Evolutionary conservation across 2,329 filamentous ascomycete species (phyloP), one percentile per base, ranked within the genome.

Genomic region (Penicillium sp.): DNA sequence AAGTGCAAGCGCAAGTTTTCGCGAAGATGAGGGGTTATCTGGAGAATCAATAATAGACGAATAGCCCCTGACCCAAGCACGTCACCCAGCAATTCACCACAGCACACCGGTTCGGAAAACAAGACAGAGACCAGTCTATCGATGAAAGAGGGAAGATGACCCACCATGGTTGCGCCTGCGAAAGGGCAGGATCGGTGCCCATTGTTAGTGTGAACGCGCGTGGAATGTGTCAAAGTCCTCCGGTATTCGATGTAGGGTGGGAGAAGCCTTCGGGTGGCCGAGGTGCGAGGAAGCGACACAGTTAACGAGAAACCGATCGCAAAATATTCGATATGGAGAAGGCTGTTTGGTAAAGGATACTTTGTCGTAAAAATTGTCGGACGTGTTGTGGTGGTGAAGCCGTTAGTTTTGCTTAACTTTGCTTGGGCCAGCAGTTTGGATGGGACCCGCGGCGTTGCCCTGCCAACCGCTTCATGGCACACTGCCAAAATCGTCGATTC

Each of bases 161-260:
- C 35, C 58, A 68, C 66, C 63, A 50, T 62, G 52, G 19, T 57
- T 65, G 63, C 27, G 63, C 58, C 56, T 58, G 61, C 43, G 61
- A 27, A 37, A 50, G 60, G 44, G 61, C 61, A 52, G 63, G 55
- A 33, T 61, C 58, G 35, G 56, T 62, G 37, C 44, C 59, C 66
- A 68, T 68, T 58, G 60, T 66, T 66, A 58, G 44, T 59, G 60
- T 65, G 58, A 59, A 60, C 60, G 54, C 59, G 66, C 41, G 63
- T 49, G 61, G 66, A 68, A 68, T 68, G 66, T 67, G 66, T 67
- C 65, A 67, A 61, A 37, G 14, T 36, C 19, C 6, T 39, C 36
- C 55, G 57, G 64, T 61, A 66, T 63, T 14, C n/a, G 43, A 13
- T 10, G 18, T 33, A 22, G n/a, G 22, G n/a, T 22, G 40, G 49